Base-by-base conservation (phyloP, 2,329 filamentous ascomycete species). In the Claviceps spartinae region DNA sequence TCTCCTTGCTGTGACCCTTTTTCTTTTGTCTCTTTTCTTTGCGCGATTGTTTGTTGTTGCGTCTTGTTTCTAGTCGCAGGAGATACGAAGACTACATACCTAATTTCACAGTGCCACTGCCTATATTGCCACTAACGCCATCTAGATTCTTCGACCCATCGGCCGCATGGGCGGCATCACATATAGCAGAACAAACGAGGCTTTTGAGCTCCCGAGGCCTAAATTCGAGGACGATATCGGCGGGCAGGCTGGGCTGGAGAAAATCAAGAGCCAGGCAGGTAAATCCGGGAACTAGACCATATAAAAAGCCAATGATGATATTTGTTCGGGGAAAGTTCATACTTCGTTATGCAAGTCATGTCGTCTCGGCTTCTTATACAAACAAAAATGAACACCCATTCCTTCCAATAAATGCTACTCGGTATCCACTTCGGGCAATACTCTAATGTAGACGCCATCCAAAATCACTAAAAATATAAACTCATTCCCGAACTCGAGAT, bases 121-220 rank as follows among this genome's bases (percentile, higher is more conserved):
- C 40, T 42, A 3, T 24, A 24, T 5, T 24, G 24, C 40, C 40
- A 20, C 40, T 42, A 26, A 42, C 47, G 16, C 22, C 8, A 2
- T 20, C 1, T 43, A 83, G 69, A 75, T 94, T 8, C 69, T 96
- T 52, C 79, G 79, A 55, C 88, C 91, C 0, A 76, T 95, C 16
- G 81, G 80, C 57, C 79, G 91, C 40, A 62, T 96, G 24, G 91
- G 91, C 26, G 91, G 91, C 1, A 94, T 96, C 60, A 85, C 85
- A 0, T 97, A 95, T 64, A 85, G 77, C 0, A 76, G 89, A 44
- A 72, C 78, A 0, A 82, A 77, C 0, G 81, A 90, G 56, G 83
- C 72, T 0, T 69, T 88, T 26, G 89, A 95, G 72, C 67, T 95
- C 24, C 79, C 76, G 5, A 72, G 85, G 42, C 82, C 76, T 0